A percentile compares a stretch with the other conserved stretches of the same genome.
phyloP scores from a whole-genome alignment of 192 early-diverging fungal species.

The Backusella circina region DNA sequence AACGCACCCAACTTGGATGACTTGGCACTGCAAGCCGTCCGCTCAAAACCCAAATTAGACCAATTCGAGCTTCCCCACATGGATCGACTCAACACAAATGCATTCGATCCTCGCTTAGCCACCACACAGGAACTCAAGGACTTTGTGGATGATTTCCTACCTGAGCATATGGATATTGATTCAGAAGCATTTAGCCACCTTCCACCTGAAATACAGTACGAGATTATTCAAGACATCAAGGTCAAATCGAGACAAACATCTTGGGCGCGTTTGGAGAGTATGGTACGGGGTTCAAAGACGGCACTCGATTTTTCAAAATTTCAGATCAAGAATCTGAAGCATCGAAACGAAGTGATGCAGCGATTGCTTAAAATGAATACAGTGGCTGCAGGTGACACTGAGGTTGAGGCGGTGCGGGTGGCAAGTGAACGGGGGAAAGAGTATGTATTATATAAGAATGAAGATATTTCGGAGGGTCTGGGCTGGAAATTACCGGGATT shows the following conservation, averaged over 20 bases:
- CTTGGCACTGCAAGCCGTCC: background rate
- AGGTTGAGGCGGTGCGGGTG: constrained; percentile 55
- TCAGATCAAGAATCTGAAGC: constrained; percentile 84
- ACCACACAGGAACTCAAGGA: constrained; percentile 42
- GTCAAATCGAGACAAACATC: constrained; percentile 75
- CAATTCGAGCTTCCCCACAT: constrained; percentile 31
- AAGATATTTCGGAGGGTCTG: constrained; percentile 48
- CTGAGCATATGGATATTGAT: constrained; percentile 67
- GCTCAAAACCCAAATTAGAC: constrained; percentile 11
- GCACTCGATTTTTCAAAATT: constrained; percentile 86
- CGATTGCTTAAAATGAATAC: constrained; percentile 51
- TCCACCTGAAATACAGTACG: constrained; percentile 85
- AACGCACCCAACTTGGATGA: constrained; percentile 23
- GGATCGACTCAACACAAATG: constrained; percentile 12
- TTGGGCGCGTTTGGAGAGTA: constrained; percentile 63
- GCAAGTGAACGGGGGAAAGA: constrained; percentile 78
- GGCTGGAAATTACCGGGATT: constrained; percentile 66
- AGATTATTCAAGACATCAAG: constrained; percentile 89
- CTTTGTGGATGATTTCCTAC: constrained; percentile 32
- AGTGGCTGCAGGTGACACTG: constrained; percentile 20
- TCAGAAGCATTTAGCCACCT: constrained; percentile 72
- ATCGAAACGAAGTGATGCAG: constrained; percentile 84
- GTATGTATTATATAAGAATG: constrained; percentile 86
- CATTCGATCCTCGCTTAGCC: constrained; percentile 50
- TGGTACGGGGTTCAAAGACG: constrained; percentile 63